Percentiles rank a stretch among this genome's conserved stretches.
Evolutionary conservation across 2,329 filamentous ascomycete genomes (phyloP).

Genomic region (Penicillium sp.): DNA sequence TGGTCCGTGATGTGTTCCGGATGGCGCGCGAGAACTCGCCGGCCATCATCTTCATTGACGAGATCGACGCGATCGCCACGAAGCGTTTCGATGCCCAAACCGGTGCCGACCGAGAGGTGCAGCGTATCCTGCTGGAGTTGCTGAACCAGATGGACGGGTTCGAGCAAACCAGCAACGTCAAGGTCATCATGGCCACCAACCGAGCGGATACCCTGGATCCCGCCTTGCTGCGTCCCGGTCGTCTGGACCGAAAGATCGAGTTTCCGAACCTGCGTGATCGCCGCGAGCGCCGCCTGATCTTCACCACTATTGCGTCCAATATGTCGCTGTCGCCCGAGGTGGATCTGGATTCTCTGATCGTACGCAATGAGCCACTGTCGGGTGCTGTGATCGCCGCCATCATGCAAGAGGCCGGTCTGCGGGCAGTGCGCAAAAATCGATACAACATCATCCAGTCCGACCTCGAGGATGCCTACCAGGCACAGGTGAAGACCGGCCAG

Average conservation of each 20-base stretch:
- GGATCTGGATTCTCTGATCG: constrained; percentile 91
- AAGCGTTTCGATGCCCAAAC: constrained; percentile 99
- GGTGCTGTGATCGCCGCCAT: constrained; percentile 96
- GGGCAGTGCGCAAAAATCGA: constrained; percentile 92
- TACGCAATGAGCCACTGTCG: constrained; percentile 90
- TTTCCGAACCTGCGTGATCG: constrained; percentile 94
- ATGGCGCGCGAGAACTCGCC: constrained; percentile 99
- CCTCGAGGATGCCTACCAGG: constrained; percentile 93
- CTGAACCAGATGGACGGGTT: constrained; percentile 99
- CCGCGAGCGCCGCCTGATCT: constrained; percentile 91
- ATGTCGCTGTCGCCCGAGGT: constrained; percentile 97
- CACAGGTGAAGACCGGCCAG: constrained; percentile 82
- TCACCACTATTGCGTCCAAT: constrained; percentile 91
- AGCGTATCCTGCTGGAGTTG: constrained; percentile 94
- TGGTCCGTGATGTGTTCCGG: constrained; percentile 98
- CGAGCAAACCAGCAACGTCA: constrained; percentile 97
- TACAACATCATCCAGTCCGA: constrained; percentile 99
- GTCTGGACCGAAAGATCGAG: constrained; percentile 96
- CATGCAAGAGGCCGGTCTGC: constrained; percentile 96
- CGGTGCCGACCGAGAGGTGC: constrained; percentile 93
- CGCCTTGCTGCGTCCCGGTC: constrained; percentile 86
- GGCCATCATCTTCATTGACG: constrained; percentile 98
- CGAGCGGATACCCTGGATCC: constrained; percentile 95
- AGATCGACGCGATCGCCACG: constrained; percentile 97
- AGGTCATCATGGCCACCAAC: constrained; percentile 99